Conservation (phyloP, 495 filamentous ascomycete genomes). For the Xylaria grammica region DNA sequence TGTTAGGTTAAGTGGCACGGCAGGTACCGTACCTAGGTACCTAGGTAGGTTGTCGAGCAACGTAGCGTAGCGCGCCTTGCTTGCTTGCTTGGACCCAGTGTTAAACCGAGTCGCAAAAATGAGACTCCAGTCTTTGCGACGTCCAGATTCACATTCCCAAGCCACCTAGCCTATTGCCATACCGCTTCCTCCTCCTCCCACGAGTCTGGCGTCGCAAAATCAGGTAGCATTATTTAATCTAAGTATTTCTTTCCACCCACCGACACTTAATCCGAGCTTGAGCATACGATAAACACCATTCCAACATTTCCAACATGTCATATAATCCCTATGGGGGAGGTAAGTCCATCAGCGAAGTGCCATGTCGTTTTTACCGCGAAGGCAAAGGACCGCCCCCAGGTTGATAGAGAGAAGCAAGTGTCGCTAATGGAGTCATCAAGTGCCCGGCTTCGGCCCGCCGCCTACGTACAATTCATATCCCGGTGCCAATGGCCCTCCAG, state of each 20-base stretch:
- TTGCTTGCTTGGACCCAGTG: too few relatives aligned
- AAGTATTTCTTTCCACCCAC: background rate
- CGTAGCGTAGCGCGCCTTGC: too few relatives aligned
- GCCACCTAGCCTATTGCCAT: background rate
- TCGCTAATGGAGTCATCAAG: conserved; percentile 33
- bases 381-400: conserved; percentile 5
- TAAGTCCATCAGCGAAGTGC: conserved; percentile 41
- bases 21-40: too few relatives aligned
- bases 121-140: conserved; percentile 5
- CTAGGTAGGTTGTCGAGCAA: too few relatives aligned
- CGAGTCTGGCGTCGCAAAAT: background rate
- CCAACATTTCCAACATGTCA: conserved; percentile 51
- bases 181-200: background rate
- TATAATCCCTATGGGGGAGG: conserved; percentile 80
- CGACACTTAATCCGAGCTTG: background rate
- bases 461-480: conserved; percentile 77
- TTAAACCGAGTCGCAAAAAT: conserved; percentile 23
- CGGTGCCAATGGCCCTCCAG: conserved; percentile 63
- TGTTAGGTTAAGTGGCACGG: background rate
- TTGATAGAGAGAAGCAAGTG: conserved; percentile 19
- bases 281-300: background rate
- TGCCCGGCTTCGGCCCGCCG: conserved; percentile 69
- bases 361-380: background rate
- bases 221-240: background rate
- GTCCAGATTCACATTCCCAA: conserved; percentile 13